Evolutionary conservation across 208 protist species (phyloP), one percentile per base, ranked within the genome.

Genomic region (Crithidia thermophila): DNA sequence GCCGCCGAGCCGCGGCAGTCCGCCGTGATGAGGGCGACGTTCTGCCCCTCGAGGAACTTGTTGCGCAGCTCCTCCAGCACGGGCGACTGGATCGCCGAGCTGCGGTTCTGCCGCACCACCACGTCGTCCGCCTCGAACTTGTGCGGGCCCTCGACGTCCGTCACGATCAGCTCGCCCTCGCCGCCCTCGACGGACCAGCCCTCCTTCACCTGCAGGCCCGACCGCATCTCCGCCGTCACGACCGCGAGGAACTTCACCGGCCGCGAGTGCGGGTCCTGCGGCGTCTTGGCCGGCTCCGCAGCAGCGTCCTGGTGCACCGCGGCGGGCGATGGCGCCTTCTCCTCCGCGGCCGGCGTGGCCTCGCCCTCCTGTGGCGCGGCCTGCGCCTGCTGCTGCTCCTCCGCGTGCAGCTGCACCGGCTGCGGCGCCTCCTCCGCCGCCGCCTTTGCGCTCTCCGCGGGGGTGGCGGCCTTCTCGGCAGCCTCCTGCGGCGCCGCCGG

Each of bases 11-110:
- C 85, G 25, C 79, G 78, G 0, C 66, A 43, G 58, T 88, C 85
- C 21, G 63, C 62, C 8, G 82, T 86, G 20, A 88, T 39, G 31
- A 91, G 49, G 34, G 82, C 79, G 10, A 82, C 67, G 71, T 87
- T 87, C 56, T 83, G 49, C 30, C 85, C 82, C 14, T 58, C 50
- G 40, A 87, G 34, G 49, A 91, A 88, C 25, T 60, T 50, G 43
- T 64, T 58, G 30, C 72, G 61, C 27, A 82, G 23, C 31, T 70
- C 52, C 56, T 91, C 85, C 11, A 91, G 51, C 42, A 71, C 30
- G 0, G 23, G 40, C 10, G 81, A 81, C 36, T 60, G 58, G 16
- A 91, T 59, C 10, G 51, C 37, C 18, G 67, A 45, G 51, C 55
- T 67, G 62, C 75, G 64, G 43, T 58, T 69, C 33, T 46, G 36